phyloP scores from a whole-genome alignment of 2,329 filamentous ascomycete genomes.

The Knufia petricola region DNA sequence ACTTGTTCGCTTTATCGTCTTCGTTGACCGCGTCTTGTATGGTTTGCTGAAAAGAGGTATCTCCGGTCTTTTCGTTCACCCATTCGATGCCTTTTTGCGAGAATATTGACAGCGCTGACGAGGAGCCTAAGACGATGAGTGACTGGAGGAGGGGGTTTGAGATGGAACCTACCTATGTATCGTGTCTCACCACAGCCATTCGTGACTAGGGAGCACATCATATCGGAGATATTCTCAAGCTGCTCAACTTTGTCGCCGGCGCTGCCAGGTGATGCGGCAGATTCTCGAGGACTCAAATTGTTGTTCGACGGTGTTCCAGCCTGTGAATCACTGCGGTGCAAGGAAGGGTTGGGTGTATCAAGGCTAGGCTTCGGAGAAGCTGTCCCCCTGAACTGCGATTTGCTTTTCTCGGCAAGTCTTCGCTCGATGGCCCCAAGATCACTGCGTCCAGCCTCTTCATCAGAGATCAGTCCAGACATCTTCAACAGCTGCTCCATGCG shows the following conservation, averaged over 20 bases:
- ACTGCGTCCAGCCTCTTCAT: slow-evolving; percentile 75
- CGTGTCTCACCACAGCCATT: slow-evolving; percentile 90
- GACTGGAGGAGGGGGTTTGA: slow-evolving; percentile 5
- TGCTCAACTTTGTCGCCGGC: slow-evolving; percentile 38
- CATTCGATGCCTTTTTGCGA: slow-evolving; percentile 96
- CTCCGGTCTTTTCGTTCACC: slow-evolving; percentile 97
- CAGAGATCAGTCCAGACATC: slow-evolving; percentile 74
- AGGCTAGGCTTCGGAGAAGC: slow-evolving; percentile 14
- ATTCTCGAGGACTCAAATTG: slow-evolving; percentile 26
- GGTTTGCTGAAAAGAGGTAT: slow-evolving; percentile 88
- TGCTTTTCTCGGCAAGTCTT: slow-evolving; percentile 47
- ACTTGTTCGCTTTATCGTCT: slow-evolving; percentile 76
- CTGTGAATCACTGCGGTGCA: slow-evolving; percentile 11
- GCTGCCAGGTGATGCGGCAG: slow-evolving; percentile 20
- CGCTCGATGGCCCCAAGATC: slow-evolving; percentile 84
- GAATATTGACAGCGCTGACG: slow-evolving; percentile 97
- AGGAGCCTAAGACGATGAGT: slow-evolving; percentile 56
- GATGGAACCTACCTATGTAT: slow-evolving; percentile 66
- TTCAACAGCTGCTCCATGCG: slow-evolving; percentile 89
- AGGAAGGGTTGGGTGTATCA: slow-evolving; percentile 10
- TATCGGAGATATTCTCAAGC: slow-evolving; percentile 82
- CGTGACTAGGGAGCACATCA: slow-evolving; percentile 97
- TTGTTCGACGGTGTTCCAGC: slow-evolving; percentile 17
- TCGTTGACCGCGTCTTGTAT: slow-evolving; percentile 67
- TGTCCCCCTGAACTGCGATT: slow-evolving; percentile 10